Evolutionary conservation across 2,329 filamentous ascomycete genomes (phyloP).

Genomic region (Phaeophleospora eucalypticola): DNA sequence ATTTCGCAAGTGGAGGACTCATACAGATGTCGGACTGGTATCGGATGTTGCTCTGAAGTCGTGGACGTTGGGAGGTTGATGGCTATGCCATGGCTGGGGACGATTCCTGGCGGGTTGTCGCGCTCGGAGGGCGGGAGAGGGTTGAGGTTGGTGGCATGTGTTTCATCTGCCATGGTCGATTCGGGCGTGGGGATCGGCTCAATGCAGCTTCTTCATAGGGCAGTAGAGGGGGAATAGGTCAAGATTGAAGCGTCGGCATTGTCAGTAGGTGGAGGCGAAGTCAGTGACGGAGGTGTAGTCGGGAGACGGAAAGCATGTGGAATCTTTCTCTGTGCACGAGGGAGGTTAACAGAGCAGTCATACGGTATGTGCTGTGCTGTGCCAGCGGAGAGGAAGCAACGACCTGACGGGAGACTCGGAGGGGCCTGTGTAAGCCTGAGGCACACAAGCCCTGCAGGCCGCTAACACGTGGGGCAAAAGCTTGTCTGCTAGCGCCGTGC

Average conservation of each 20-base stretch:
- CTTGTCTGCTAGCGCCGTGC: too few relatives aligned
- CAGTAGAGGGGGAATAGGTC: neutral
- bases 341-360: too few relatives aligned
- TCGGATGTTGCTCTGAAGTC: slow-evolving; percentile 28
- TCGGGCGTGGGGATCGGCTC: neutral
- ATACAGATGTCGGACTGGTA: slow-evolving; percentile 49
- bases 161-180: slow-evolving; percentile 25
- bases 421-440: too few relatives aligned
- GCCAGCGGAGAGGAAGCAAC: too few relatives aligned
- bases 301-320: too few relatives aligned
- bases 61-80: slow-evolving; percentile 43
- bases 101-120: slow-evolving; percentile 34
- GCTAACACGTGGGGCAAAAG: too few relatives aligned
- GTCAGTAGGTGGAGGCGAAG: too few relatives aligned
- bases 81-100: slow-evolving; percentile 41
- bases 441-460: too few relatives aligned
- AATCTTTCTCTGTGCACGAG: too few relatives aligned
- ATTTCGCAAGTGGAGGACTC: slow-evolving; percentile 17
- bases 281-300: too few relatives aligned
- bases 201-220: slow-evolving; percentile 1
- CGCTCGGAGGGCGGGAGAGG: slow-evolving; percentile 4
- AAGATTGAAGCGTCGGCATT: neutral
- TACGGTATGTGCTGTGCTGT: too few relatives aligned
- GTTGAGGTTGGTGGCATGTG: slow-evolving; percentile 3
- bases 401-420: too few relatives aligned